Conservation (phyloP, 2,329 filamentous ascomycete species). For the Botrytis sinoallii region DNA sequence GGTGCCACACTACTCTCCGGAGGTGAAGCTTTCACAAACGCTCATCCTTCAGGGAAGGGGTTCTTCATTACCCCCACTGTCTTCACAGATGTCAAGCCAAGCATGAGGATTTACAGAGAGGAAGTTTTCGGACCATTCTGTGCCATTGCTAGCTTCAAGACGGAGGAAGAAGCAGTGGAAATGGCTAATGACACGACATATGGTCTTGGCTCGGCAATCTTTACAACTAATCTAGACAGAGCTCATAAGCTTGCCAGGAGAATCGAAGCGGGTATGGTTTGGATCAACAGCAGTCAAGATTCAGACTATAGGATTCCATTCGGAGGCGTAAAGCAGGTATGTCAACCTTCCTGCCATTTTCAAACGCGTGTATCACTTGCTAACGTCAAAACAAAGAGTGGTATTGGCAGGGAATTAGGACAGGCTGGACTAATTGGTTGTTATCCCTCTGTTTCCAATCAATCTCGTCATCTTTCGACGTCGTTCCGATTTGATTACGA, state of each 20-base stretch:
- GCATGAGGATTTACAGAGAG: conserved; percentile 49
- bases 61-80: conserved; percentile 60
- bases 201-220: conserved; percentile 54
- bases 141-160: conserved; percentile 50
- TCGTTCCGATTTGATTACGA: background rate
- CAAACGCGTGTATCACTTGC: background rate
- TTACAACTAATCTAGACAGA: conserved; percentile 51
- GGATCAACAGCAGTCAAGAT: conserved; percentile 45
- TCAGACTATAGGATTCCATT: conserved; percentile 49
- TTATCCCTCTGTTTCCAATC: background rate
- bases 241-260: conserved; percentile 46
- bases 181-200: conserved; percentile 56
- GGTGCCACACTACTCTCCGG: conserved; percentile 66
- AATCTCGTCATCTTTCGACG: background rate
- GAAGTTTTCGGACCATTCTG: conserved; percentile 61
- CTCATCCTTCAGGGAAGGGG: conserved; percentile 52
- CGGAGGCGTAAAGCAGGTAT: conserved; percentile 53
- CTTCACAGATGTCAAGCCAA: conserved; percentile 51
- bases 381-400: conserved; percentile 38
- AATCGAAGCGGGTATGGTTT: conserved; percentile 54
- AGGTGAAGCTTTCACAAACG: conserved; percentile 56
- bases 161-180: conserved; percentile 52
- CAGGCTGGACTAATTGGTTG: conserved; percentile 42
- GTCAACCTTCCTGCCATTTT: background rate
- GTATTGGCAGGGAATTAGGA: conserved; percentile 51